Evolutionary conservation across 345 rosid species (phyloP).

Genomic region (Acer campestre): DNA sequence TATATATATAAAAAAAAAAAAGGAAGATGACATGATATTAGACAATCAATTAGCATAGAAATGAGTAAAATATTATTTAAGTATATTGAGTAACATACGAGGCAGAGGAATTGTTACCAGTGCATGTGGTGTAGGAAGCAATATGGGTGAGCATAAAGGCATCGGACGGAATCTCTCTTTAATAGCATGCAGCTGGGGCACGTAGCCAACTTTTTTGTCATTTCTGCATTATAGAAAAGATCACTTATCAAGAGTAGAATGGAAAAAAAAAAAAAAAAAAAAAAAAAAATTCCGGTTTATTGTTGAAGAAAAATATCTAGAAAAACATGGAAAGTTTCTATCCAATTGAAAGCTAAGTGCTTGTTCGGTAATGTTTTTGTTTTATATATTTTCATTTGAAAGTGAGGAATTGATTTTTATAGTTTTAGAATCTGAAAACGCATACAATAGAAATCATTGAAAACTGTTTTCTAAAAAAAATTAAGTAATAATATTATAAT

Average conservation of each 20-base stretch:
- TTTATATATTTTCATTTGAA: too few species aligned
- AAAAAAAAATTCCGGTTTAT: background rate
- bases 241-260: background rate
- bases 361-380: too few species aligned
- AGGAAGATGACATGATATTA: background rate
- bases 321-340: constrained; percentile 1
- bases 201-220: constrained; percentile 61
- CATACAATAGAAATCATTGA: too few species aligned
- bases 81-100: background rate
- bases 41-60: background rate
- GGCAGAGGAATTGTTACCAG: constrained; percentile 50
- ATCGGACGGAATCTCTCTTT: constrained; percentile 94
- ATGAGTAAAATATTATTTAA: background rate
- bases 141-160: constrained; percentile 86
- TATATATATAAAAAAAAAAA: background rate
- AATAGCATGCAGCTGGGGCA: constrained; percentile 45
- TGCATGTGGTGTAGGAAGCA: constrained; percentile 91
- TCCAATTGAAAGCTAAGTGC: constrained; percentile 13
- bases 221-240: constrained; percentile 47
- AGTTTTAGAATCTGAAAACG: too few species aligned
- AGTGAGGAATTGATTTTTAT: too few species aligned
- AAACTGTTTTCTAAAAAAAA: too few species aligned
- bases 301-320: background rate
- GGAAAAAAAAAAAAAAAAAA: background rate
- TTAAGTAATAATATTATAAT: too few species aligned